Base-by-base conservation (phyloP, 208 protist genomes). In the Trypanosoma platydactyli region DNA sequence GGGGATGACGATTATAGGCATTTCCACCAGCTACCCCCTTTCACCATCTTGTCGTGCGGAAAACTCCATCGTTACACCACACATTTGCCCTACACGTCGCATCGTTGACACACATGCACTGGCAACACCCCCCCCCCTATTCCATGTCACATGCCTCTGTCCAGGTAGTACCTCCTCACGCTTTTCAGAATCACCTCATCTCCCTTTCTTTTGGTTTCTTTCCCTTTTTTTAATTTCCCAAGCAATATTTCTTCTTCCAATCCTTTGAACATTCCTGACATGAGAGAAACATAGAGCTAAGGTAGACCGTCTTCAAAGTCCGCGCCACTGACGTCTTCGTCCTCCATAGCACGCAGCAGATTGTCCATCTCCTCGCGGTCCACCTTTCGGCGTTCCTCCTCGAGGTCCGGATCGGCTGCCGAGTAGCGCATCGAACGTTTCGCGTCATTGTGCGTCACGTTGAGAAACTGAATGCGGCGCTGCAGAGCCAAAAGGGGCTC, bases 371-470 rank as follows among this genome's bases (percentile, higher is more conserved):
- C 65, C 56, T 66, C 65, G 29, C 57, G 64, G 64, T 95, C 81
- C 38, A 84, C 63, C 54, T 86, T 88, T 51, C 82, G 82, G 27
- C 91, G 87, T 73, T 92, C 81, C 54, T 75, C 86, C 59, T 85
- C 77, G 54, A 92, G 67, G 46, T 94, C 91, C 1, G 85, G 88
- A 62, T 96, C 91, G 15, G 81, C 86, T 41, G 80, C 79, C 33
- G 80, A 81, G 77, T 96, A 96, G 11, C 91, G 88, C 87, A 94
- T 94, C 27, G 94, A 89, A 20, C 92, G 94, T 68, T 97, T 95
- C 22, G 89, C 87, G 9, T 99, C 96, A 76, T 99, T 98, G 83
- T 99, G 93, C 13, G 98, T 88, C 22, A 89, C 85, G 46, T 98
- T 89, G 56, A 98, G 96, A 69, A 98, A 98, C 49, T 90, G 78